Conservation (phyloP, 1,284 basidiomycete species). For the Moniliella sp. region DNA sequence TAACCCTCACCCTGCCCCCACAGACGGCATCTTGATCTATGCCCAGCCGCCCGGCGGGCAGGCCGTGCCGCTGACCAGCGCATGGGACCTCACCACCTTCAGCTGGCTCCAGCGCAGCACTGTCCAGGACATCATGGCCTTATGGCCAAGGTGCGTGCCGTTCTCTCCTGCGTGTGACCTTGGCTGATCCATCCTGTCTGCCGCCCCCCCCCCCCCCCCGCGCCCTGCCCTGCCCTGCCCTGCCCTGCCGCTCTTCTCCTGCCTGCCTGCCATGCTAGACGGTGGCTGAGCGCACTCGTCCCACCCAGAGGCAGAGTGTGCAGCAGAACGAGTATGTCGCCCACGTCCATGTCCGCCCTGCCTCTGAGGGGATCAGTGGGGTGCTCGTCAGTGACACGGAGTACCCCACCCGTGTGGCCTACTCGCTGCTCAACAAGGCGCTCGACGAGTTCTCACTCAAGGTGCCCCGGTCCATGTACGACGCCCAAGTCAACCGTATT, state of each 20-base stretch:
- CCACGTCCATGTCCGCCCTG: conserved; percentile 50
- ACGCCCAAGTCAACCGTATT: conserved; percentile 27
- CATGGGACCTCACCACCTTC: conserved; percentile 70
- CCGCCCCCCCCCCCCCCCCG: no score
- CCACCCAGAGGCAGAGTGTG: conserved; percentile 53
- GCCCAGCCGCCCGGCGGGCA: conserved; percentile 25
- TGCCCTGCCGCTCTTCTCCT: no score
- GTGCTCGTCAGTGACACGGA: conserved; percentile 86
- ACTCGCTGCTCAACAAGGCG: conserved; percentile 77
- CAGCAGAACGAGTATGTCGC: conserved; percentile 85
- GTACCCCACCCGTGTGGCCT: conserved; percentile 86
- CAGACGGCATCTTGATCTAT: conserved; percentile 19
- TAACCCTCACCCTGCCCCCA: no score
- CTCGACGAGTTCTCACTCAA: conserved; percentile 75
- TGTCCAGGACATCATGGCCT: conserved; percentile 32
- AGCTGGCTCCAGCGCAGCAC: conserved; percentile 66
- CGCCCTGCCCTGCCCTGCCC: no score
- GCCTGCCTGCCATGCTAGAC: conserved; percentile 66
- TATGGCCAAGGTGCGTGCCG: conserved; percentile 32
- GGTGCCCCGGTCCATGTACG: conserved; percentile 46
- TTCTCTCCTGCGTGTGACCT: no score
- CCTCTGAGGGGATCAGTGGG: conserved; percentile 40
- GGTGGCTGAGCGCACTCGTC: conserved; percentile 64
- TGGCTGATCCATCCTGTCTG: no score
- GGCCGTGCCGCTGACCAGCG: conserved; percentile 47